A percentile compares a stretch with the other conserved stretches of the same genome.
phyloP scores from a whole-genome alignment of 148 eudicot genomes.

The Fagopyrum tataricum region DNA sequence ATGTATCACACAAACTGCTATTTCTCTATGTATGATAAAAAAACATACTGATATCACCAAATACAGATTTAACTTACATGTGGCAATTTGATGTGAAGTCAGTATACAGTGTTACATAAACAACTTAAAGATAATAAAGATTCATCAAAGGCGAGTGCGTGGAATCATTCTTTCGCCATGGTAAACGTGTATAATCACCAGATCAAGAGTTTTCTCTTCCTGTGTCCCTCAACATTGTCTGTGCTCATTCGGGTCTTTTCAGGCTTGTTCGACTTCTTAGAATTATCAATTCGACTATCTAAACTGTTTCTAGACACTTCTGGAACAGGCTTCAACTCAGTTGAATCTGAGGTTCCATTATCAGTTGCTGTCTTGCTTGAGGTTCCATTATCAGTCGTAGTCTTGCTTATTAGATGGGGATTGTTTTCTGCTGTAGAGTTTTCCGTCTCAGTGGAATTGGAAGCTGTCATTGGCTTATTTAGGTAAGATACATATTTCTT shows the following conservation, averaged over 20 bases:
- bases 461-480: slow-evolving; percentile 40
- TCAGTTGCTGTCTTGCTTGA: slow-evolving; percentile 15
- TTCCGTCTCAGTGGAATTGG: slow-evolving; percentile 25
- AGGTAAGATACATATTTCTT: slow-evolving; percentile 70
- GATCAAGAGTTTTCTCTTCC: slow-evolving; percentile 57
- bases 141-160: not conserved
- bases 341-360: slow-evolving; percentile 29
- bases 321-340: slow-evolving; percentile 40
- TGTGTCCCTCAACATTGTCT: slow-evolving; percentile 60
- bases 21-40: not conserved
- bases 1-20: not conserved
- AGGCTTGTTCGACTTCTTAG: slow-evolving; percentile 61
- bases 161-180: not conserved
- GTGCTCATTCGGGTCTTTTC: slow-evolving; percentile 87
- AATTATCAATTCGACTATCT: slow-evolving; percentile 83
- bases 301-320: slow-evolving; percentile 82
- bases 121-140: not conserved
- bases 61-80: slow-evolving; percentile 3
- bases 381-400: slow-evolving; percentile 23
- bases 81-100: slow-evolving; percentile 1
- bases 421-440: slow-evolving; percentile 30
- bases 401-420: not conserved
- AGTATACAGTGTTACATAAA: not conserved
- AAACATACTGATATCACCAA: not conserved
- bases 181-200: slow-evolving; percentile 43